Evolutionary conservation across 768 basidiomycete species (phyloP), one percentile per base, ranked within the genome.

Genomic region (Mycena leptocephala): DNA sequence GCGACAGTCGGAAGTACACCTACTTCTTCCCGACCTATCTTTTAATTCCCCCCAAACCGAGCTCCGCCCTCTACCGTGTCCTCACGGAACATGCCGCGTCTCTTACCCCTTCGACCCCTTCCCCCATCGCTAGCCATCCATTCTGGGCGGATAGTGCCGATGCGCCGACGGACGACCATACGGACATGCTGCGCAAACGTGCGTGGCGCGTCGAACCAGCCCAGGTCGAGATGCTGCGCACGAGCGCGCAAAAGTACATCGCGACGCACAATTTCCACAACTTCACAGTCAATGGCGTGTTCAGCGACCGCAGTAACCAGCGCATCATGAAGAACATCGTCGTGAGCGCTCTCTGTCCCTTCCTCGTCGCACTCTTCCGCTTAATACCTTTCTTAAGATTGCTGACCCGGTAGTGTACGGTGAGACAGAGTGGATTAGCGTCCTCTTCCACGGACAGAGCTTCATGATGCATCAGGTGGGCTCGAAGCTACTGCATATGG

Each of bases 261-360:
- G 97, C 96, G 9, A 96, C 96, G 3, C 97, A 98, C 84, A 99
- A 99, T 84, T 99, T 98, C 84, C 97, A 98, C 85, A 99, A 99
- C 82, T 99, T 97, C 80, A 99, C 98, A 0, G 92, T 99, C 65
- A 95, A 93, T 2, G 92, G 95, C 58, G 96, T 96, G 61, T 97
- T 95, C 84, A 85, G 89, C 7, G 98, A 99, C 82, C 89, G 92
- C 24, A 95, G 95, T 73, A 94, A 94, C 79, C 90, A 94, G 79
- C 89, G 98, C n/a, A 90, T 92, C 82, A 97, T 99, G 94, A 95
- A 96, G 79, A 91, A 89, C 65, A 92, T 99, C 3, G 93, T 96
- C 84, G 98, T 96, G 20, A 65, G 82, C 74, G 80, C 13, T 51
- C 20, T 22, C 39, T 18, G 16, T 28, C 41, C 55, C 2, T 59